Evolutionary conservation across 257 asterid genomes (phyloP), one percentile per base, ranked within the genome.

Genomic region (Solanum gracilifrons): DNA sequence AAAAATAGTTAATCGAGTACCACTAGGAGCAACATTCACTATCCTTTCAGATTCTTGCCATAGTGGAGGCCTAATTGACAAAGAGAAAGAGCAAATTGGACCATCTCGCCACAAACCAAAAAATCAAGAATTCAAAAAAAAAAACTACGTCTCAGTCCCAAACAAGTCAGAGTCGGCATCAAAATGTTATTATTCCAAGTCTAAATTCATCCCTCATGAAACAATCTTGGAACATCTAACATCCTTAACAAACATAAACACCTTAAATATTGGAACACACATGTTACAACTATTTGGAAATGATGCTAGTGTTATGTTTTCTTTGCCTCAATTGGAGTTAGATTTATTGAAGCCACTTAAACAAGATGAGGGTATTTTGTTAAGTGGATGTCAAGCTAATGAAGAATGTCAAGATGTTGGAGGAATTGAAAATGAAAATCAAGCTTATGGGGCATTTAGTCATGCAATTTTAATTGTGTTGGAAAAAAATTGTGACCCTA

Each of bases 61-160:
- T 87, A 95, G 98, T 6, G 98, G 98, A 64, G 99, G 99, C 2
- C 96, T 96, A 9, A 96, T 96, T 10, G 98, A 96, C 95, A 94
- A 96, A 89, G 98, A 96, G 86, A 94, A 93, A 10, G 97, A 96
- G 90, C 98, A 96, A 87, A 93, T 95, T 15, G 97, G 99, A 84
- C 98, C 98, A 18, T 90, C 90, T 32, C 82, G 55, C 5, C 51
- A 5, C 82, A 60, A 20, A 37, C 79, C 87, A 13, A 76, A 39
- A 77, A 13, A 74, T 10, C 46, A 73, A 55, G 72, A 51, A 3
- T 1, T 7, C 23, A 10, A 23, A 9, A 55, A 60, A 79, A 74
- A 39, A 7, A 71, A 84, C 29, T 25, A 74, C 3, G 48, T 36
- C 48, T 74, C 51, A 21, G 51, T 74, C 51, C 0, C 51, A 5